phyloP scores from a whole-genome alignment of 2,329 filamentous ascomycete genomes.

The Reticulascus tulasneorum region DNA sequence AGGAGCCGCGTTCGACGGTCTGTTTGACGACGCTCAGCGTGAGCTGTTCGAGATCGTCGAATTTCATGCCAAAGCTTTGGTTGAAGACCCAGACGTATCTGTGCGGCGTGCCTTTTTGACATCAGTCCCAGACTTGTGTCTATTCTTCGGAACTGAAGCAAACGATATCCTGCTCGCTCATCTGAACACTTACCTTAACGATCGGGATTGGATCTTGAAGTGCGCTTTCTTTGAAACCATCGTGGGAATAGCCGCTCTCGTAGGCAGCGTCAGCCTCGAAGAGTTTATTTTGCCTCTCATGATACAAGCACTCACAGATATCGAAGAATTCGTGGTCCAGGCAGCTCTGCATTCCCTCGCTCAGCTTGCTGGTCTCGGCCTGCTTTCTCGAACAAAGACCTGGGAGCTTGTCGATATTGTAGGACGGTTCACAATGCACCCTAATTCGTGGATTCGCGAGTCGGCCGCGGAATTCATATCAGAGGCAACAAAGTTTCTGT shows the following conservation, averaged over 20 bases:
- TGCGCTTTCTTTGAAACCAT: conserved; percentile 96
- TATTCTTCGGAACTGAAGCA: conserved; percentile 90
- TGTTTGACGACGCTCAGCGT: conserved; percentile 82
- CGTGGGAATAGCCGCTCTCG: conserved; percentile 85
- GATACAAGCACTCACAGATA: conserved; percentile 88
- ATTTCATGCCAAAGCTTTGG: conserved; percentile 78
- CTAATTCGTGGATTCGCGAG: conserved; percentile 92
- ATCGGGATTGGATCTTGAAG: conserved; percentile 93
- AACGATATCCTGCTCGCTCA: conserved; percentile 97
- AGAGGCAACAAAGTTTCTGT: conserved; percentile 70
- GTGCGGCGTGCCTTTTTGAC: conserved; percentile 88
- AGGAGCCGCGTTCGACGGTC: conserved; percentile 69
- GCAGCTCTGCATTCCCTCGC: conserved; percentile 84
- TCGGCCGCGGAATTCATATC: conserved; percentile 81
- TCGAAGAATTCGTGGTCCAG: conserved; percentile 91
- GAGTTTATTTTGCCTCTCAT: conserved; percentile 95
- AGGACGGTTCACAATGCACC: conserved; percentile 84
- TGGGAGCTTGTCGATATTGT: conserved; percentile 87
- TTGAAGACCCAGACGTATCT: conserved; percentile 80
- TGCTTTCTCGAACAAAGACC: conserved; percentile 77
- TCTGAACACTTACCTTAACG: conserved; percentile 94
- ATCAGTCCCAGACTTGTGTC: conserved; percentile 86
- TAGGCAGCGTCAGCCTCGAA: conserved; percentile 84
- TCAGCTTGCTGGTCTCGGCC: conserved; percentile 79
- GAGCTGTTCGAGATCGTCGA: conserved; percentile 85